Conservation (phyloP, 1,139 yeast species). For the Debaryomyces fabryi region DNA sequence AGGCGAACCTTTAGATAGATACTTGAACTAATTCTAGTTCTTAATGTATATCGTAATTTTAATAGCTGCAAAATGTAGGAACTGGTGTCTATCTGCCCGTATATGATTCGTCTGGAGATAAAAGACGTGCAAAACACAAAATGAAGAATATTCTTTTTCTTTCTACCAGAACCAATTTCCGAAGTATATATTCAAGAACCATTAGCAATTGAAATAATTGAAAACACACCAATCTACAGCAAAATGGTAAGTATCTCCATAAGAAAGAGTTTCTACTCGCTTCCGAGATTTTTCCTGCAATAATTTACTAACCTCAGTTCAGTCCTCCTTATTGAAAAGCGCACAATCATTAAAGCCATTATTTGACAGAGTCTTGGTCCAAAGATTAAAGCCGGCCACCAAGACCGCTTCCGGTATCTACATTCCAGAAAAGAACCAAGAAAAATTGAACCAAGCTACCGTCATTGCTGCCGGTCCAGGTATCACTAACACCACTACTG, state of each 20-base stretch:
- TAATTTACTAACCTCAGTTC: conserved; percentile 18
- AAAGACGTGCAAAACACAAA: conserved; percentile 6
- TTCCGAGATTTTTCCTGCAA: background rate
- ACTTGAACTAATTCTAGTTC: conserved; percentile 55
- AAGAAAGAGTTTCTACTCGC: too few species aligned
- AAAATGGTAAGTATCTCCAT: conserved; percentile 20
- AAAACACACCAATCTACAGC: conserved; percentile 2
- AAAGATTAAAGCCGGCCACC: conserved; percentile 88
- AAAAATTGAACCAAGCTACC: conserved; percentile 82
- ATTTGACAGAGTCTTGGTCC: conserved; percentile 93
- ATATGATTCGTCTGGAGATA: conserved; percentile 9
- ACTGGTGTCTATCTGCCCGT: background rate
- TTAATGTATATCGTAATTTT: conserved; percentile 1
- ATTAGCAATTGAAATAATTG: conserved; percentile 1
- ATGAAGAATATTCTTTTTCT: conserved; percentile 11
- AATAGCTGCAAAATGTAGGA: conserved; percentile 5
- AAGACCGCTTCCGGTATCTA: conserved; percentile 93
- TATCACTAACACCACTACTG: conserved; percentile 59
- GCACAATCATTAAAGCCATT: conserved; percentile 89
- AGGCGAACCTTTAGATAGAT: conserved; percentile 94
- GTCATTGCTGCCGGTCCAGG: conserved; percentile 90
- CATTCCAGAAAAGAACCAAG: conserved; percentile 96
- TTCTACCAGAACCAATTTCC: conserved; percentile 8
- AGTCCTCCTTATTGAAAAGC: conserved; percentile 68
- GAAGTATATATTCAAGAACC: conserved; percentile 1